Evolutionary conservation across 441 rosid genomes (phyloP).

Genomic region (Manihot esculenta): DNA sequence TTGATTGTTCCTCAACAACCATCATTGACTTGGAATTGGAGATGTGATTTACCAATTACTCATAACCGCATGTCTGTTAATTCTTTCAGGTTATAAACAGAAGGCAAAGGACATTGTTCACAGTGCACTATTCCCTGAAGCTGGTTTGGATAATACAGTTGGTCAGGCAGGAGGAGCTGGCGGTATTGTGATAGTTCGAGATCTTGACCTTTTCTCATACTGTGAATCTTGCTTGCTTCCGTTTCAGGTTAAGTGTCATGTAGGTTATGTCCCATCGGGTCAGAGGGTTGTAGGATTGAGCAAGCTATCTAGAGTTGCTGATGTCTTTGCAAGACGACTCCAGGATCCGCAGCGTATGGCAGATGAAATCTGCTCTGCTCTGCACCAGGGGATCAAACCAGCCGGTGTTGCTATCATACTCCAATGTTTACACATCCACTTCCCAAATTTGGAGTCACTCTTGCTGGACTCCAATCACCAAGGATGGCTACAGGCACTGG

Average conservation of each 20-base stretch:
- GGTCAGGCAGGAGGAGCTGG: constrained; percentile 95
- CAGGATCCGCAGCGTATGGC: constrained; percentile 89
- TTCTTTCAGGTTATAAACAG: constrained; percentile 67
- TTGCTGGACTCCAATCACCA: constrained; percentile 45
- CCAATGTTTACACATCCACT: constrained; percentile 73
- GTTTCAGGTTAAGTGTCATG: constrained; percentile 79
- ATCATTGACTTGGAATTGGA: not conserved
- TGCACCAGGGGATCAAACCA: constrained; percentile 74
- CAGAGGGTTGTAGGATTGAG: constrained; percentile 85
- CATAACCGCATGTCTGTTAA: constrained; percentile 8
- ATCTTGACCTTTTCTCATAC: constrained; percentile 82
- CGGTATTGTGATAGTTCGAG: constrained; percentile 88
- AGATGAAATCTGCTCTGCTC: constrained; percentile 70
- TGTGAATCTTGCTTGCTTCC: constrained; percentile 97
- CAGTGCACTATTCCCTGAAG: constrained; percentile 93
- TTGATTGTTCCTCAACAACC: not conserved
- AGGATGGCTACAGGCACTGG: constrained; percentile 54
- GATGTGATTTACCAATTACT: not conserved
- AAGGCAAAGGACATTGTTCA: constrained; percentile 72
- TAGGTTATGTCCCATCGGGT: constrained; percentile 85
- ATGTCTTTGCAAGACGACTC: constrained; percentile 80
- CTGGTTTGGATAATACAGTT: constrained; percentile 61
- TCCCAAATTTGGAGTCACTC: constrained; percentile 57
- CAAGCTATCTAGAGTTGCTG: constrained; percentile 88
- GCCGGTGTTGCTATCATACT: constrained; percentile 90